Base-by-base conservation (phyloP, 2,329 filamentous ascomycete species). In the Diaporthe citrichinensis region DNA sequence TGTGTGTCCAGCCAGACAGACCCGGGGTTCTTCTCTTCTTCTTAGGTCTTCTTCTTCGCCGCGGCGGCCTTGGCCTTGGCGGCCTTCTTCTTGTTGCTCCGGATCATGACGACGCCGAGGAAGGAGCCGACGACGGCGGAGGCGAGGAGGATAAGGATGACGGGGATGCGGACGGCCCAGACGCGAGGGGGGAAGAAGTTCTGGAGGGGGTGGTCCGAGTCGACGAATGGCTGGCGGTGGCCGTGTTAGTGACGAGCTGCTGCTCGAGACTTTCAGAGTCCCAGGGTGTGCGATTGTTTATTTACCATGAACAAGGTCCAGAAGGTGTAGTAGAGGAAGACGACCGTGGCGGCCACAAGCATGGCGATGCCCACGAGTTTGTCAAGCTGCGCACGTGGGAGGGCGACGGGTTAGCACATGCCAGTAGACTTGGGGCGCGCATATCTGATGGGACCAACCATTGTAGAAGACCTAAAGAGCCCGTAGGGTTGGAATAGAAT, bases 121-220 rank as follows among this genome's bases (percentile, higher is more conserved):
- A 99, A 99, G 76, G 95, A 97, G 78, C 97, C 97, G 77, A 99
- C 96, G 76, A 99, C 95, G 76, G 97, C 95, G 76, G 93, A 96
- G 78, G 94, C 96, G 79, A 99, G 90, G 62, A 99, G 92, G 78
- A 98, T 93, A 80, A 99, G 92, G 84, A 99, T 98, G 81, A 99
- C 96, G 80, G 97, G 97, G 82, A 99, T 97, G 84, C 97, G 96
- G 84, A 99, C 98, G 77, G 97, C 97, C 97, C 97, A 99, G 84
- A 98, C 96, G 84, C 97, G 96, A 62, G 96, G 96, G 77, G 95
- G 97, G 88, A 99, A 99, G 88, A 98, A 90, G 84, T 94, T 94
- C 84, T 99, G 97, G 76, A 98, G 93, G 74, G 95, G 93, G 85
- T 99, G 97, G 84, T 95, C 95, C 75, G 94, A 91, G 85, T 99